Conservation (phyloP, 345 rosid species). For the Trapa bicornis region DNA sequence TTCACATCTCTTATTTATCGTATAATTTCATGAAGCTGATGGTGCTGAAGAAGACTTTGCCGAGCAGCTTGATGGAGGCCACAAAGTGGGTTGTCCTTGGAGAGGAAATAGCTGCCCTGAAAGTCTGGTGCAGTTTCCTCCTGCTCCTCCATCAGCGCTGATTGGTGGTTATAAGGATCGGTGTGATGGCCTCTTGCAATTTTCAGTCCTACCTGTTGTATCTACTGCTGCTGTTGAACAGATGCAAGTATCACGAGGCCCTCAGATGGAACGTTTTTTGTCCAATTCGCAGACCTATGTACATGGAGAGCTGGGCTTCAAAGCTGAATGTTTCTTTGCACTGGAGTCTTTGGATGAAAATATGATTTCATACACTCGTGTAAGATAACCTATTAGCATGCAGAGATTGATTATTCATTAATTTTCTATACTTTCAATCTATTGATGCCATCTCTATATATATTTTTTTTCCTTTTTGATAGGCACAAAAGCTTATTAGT, state of each 20-base stretch:
- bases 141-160: conserved; percentile 87
- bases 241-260: conserved; percentile 56
- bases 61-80: conserved; percentile 79
- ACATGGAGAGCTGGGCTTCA: conserved; percentile 42
- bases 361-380: conserved; percentile 45
- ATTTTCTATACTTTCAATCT: conserved; percentile 2
- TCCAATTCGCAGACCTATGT: conserved; percentile 46
- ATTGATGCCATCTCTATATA: conserved; percentile 8
- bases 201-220: conserved; percentile 76
- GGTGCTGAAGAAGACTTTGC: conserved; percentile 53
- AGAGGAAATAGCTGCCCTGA: conserved; percentile 83
- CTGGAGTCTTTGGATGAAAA: conserved; percentile 47
- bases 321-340: conserved; percentile 43
- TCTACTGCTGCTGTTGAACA: conserved; percentile 60
- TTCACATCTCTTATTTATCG: background rate
- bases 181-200: conserved; percentile 92
- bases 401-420: background rate
- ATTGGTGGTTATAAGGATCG: conserved; percentile 97
- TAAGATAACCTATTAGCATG: conserved; percentile 25
- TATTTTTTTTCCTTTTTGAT: conserved; percentile 8
- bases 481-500: conserved; percentile 95
- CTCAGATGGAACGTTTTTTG: conserved; percentile 63
- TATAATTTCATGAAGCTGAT: conserved; percentile 36
- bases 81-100: conserved; percentile 74
- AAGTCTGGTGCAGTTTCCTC: conserved; percentile 98